Base-by-base conservation (phyloP, 176 grass and related monocot genomes). In the Oryza meyeriana region DNA sequence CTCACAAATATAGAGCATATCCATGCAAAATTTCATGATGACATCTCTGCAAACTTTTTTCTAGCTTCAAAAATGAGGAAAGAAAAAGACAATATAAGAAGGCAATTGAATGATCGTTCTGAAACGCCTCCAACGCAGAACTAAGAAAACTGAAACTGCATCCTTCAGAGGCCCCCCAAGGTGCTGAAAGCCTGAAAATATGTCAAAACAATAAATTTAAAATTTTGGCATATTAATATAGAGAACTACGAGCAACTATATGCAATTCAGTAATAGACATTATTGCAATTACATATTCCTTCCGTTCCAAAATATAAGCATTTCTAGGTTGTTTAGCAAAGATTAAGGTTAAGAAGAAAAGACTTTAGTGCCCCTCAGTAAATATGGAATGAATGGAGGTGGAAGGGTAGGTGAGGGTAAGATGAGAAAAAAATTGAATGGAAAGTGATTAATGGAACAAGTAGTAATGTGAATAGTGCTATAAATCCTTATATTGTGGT, bases 151-250 rank as follows among this genome's bases (percentile, higher is more conserved):
- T 72, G n/a, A 76, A 81, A 66, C 44, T 38, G 78, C 22, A 79
- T 86, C 67, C 67, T 67, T 79, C n/a, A 72, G 77, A 83, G 66
- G 35, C 74, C 44, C 72, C 72, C 58, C 72, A 66, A 69, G 66
- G 58, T 48, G 45, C 88, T 86, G 83, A 86, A 86, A 81, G 32
- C 65, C 88, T 86, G 83, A 86, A 89, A 81, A 41, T 74, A 67
- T 24, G 71, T 22, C 33, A 81, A 29, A 62, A 62, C 52, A 69
- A 18, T 24, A 69, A 35, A 27, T 9, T 8, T 11, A 18, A 17
- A 69, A 84, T 26, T n/a, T n/a, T 55, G 7, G 20, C 3, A 17
- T 27, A 68, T 74, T 41, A 28, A 45, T 55, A 27, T 44, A 68
- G 3, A 64, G 41, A 50, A 36, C 55, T 31, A 40, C 17, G 61